Evolutionary conservation across 2,329 filamentous ascomycete species (phyloP).

Genomic region (Fusarium caatingaense): DNA sequence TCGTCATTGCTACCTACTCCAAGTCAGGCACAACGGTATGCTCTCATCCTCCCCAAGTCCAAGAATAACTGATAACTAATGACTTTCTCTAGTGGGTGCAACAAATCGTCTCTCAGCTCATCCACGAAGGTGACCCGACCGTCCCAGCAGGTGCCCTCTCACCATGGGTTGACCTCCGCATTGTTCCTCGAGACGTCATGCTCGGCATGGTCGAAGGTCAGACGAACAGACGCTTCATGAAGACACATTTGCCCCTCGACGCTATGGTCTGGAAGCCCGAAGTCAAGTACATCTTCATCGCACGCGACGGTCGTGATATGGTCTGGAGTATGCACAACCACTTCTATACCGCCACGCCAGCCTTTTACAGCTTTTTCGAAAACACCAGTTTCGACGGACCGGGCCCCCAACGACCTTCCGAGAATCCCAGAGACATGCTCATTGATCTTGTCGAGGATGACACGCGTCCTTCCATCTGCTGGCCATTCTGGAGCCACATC

Average conservation of each 20-base stretch:
- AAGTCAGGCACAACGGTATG: conserved; percentile 23
- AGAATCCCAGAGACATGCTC: not conserved
- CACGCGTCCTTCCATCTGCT: not conserved
- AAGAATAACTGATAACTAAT: too few species aligned
- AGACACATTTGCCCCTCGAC: conserved; percentile 12
- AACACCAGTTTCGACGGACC: not conserved
- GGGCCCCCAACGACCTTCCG: not conserved
- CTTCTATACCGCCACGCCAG: conserved; percentile 2
- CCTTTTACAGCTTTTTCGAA: conserved; percentile 8
- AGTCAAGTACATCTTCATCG: conserved; percentile 23
- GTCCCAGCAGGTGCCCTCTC: not conserved
- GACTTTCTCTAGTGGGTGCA: not conserved
- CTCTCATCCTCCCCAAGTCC: rapidly evolving
- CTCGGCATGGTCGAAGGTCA: not conserved
- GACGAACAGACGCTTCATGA: conserved; percentile 11
- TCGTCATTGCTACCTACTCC: conserved; percentile 10
- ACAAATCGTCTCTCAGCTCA: conserved; percentile 13
- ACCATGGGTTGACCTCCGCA: conserved; percentile 11
- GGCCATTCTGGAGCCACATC: conserved; percentile 24
- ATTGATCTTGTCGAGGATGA: conserved; percentile 3
- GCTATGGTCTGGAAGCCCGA: not conserved
- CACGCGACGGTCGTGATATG: conserved; percentile 13
- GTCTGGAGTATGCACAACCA: conserved; percentile 17
- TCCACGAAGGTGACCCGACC: conserved; percentile 6
- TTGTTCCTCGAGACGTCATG: conserved; percentile 1